A percentile compares a stretch with the other conserved stretches of the same genome.
Conservation (phyloP, 2,329 filamentous ascomycete genomes). For the Pseudogymnoascus sp. region DNA sequence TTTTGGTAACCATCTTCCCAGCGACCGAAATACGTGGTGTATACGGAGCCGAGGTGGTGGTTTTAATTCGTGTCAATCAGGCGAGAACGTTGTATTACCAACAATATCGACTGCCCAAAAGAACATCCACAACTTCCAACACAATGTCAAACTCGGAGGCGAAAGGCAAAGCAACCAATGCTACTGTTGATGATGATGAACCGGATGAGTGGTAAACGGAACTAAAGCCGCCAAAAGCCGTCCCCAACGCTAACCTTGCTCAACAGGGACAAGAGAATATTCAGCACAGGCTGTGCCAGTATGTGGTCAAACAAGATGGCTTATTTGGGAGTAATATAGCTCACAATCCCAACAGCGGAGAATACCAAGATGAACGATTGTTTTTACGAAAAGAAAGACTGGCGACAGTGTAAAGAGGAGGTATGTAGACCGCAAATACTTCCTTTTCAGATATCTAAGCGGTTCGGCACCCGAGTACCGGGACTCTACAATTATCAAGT, state of each 20-base stretch:
- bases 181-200: constrained; percentile 65
- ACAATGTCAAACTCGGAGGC: constrained; percentile 27
- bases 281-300: constrained; percentile 92
- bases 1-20: constrained; percentile 50
- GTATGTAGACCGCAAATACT: constrained; percentile 43
- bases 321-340: background rate
- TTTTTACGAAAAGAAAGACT: constrained; percentile 93
- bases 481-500: background rate
- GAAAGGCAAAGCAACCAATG: constrained; percentile 24
- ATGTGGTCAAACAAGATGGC: constrained; percentile 23
- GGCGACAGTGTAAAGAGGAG: constrained; percentile 80
- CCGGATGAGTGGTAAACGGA: constrained; percentile 80
- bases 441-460: constrained; percentile 19
- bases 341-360: constrained; percentile 50
- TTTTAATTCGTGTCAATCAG: background rate
- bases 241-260: constrained; percentile 18
- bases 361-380: constrained; percentile 89
- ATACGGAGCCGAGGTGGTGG: background rate
- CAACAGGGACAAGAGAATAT: constrained; percentile 90
- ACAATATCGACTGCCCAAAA: constrained; percentile 15
- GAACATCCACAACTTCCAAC: constrained; percentile 6
- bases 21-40: background rate
- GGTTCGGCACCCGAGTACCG: background rate
- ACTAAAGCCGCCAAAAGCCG: constrained; percentile 14
- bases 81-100: constrained; percentile 11